phyloP scores from a whole-genome alignment of 1,139 yeast species.

The Candida mesenterica region DNA sequence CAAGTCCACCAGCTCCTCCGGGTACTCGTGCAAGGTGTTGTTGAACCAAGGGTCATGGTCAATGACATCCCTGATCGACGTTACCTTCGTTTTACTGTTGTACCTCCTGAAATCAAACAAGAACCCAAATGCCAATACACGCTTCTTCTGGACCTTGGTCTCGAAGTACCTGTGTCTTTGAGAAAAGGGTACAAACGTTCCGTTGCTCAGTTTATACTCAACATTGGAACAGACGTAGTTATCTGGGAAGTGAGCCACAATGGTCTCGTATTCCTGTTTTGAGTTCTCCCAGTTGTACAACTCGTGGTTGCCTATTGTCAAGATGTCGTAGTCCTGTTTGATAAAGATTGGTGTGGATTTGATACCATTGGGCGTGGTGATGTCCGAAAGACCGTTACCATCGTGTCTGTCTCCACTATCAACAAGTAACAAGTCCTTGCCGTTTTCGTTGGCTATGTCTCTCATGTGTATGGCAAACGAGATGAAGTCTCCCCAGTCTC shows the following conservation, averaged over 20 bases:
- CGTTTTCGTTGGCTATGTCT: constrained; percentile 38
- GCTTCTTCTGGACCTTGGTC: constrained; percentile 53
- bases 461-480: constrained; percentile 61
- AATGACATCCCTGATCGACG: constrained; percentile 57
- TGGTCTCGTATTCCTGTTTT: constrained; percentile 58
- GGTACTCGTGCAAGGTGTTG: constrained; percentile 42
- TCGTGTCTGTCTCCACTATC: constrained; percentile 96
- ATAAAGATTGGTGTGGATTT: constrained; percentile 63
- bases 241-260: constrained; percentile 60
- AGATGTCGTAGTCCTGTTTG: constrained; percentile 67
- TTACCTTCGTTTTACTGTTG: constrained; percentile 62
- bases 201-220: constrained; percentile 52
- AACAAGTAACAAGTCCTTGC: constrained; percentile 66
- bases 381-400: constrained; percentile 88
- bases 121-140: constrained; percentile 73
- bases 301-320: constrained; percentile 93
- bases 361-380: constrained; percentile 68
- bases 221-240: constrained; percentile 81
- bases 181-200: constrained; percentile 65
- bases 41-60: constrained; percentile 59
- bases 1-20: constrained; percentile 55
- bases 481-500: constrained; percentile 91
- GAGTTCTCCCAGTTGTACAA: constrained; percentile 72
- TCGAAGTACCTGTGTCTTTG: constrained; percentile 59
- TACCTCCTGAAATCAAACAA: constrained; percentile 71